phyloP scores from a whole-genome alignment of 2,329 filamentous ascomycete genomes.

The Exophiala viscosa region DNA sequence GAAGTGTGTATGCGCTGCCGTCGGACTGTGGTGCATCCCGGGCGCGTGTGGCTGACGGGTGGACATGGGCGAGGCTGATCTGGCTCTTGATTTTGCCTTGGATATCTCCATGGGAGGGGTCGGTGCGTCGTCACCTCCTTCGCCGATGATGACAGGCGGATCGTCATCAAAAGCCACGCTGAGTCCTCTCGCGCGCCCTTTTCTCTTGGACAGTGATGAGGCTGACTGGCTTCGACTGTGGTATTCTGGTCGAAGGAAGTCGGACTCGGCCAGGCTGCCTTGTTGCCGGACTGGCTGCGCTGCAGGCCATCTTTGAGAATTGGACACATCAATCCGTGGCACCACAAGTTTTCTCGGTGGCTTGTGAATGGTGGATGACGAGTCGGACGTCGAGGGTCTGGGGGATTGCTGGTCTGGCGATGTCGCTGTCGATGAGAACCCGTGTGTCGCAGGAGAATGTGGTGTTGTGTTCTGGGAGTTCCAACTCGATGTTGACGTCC shows the following conservation, averaged over 20 bases:
- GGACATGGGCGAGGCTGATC: conserved; percentile 24
- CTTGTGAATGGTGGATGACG: conserved; percentile 13
- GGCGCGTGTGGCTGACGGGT: not conserved
- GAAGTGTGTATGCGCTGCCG: not conserved
- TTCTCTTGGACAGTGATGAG: conserved; percentile 31
- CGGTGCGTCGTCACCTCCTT: conserved; percentile 84
- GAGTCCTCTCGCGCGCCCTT: conserved; percentile 61
- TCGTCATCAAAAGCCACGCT: conserved; percentile 70
- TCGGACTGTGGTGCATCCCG: not conserved
- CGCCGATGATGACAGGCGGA: conserved; percentile 77
- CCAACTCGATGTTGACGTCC: conserved; percentile 19
- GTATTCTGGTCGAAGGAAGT: conserved; percentile 23
- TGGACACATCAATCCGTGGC: conserved; percentile 36
- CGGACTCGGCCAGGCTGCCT: conserved; percentile 3
- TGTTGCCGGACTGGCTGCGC: conserved; percentile 22
- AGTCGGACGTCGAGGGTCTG: conserved; percentile 26
- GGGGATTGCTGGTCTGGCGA: conserved; percentile 11
- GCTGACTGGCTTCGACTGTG: conserved; percentile 26
- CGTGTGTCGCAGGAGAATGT: not conserved
- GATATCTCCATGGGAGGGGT: conserved; percentile 69
- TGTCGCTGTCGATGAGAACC: not conserved
- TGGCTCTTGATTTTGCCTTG: conserved; percentile 24
- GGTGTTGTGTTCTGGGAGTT: conserved; percentile 4
- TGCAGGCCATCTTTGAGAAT: conserved; percentile 34
- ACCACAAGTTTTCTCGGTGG: conserved; percentile 33